Evolutionary conservation across 306 rosid species (phyloP), one percentile per base, ranked within the genome.

Genomic region (Rubus idaeus): DNA sequence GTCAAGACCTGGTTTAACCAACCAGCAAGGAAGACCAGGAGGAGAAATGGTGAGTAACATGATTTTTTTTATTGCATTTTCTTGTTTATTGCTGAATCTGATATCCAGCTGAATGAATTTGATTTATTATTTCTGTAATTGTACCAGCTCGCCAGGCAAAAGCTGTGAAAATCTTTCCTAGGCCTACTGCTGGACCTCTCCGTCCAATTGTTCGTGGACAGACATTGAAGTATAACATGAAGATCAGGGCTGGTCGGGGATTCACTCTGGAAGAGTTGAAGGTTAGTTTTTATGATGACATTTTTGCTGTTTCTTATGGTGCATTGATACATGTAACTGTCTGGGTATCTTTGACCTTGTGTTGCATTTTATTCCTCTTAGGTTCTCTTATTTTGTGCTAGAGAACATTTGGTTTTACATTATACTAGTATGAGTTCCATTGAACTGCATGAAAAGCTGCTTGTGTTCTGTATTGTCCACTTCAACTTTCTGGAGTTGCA

Each of bases 1-100:
- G 92, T 88, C 14, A 88, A 62, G 83, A 88, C 92, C 9, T 88
- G 92, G 92, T 88, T 88, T 68, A 86, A 88, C 75, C 92, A 88
- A 17, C 92, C 90, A 10, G 92, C 92, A 6, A 45, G 90, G 46
- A 86, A 88, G 71, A 76, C 86, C 62, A 79, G 92, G 68, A 80
- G 92, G 78, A 82, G 92, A 76, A 53, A 51, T 40, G 90, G 92
- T 88, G 73, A 57, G 85, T 71, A 13, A 1, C 44, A 2, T 0
- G 30, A 5, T 0, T 18, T 1, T 10, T 39, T 30, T 4, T 18
- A 2, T 11, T 66, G 6, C 26, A 4, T 16, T 1, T 12, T 68
- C 0, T 10, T 53, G 46, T 9, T 18, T 7, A 10, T 10, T 65
- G 50, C n/a, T 9, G 6, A 45, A 14, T 60, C 3, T 51, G 16